Evolutionary conservation across 441 rosid species (phyloP).

Genomic region (Erysimum cheiri): DNA sequence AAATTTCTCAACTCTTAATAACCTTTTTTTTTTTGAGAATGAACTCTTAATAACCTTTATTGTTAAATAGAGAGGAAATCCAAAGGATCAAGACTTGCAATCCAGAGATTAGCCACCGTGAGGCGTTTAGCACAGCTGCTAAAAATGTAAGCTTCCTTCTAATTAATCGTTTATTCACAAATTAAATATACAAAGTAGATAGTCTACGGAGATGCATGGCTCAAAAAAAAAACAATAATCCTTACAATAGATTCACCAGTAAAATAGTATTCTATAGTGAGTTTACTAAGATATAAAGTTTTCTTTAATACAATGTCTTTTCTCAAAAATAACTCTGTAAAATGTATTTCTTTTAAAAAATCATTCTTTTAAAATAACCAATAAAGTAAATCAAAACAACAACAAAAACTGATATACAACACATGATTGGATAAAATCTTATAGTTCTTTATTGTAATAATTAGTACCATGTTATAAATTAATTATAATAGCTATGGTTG

Average conservation of each 20-base stretch:
- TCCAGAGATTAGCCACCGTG: slow-evolving; percentile 95
- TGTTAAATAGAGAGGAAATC: slow-evolving; percentile 79
- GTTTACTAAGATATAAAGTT: neutral
- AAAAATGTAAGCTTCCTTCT: slow-evolving; percentile 76
- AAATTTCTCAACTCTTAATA: neutral
- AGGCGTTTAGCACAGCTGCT: slow-evolving; percentile 98
- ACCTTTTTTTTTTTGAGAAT: too few relatives aligned
- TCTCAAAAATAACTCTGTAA: neutral
- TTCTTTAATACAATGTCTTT: neutral
- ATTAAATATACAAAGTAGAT: neutral
- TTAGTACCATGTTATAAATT: neutral
- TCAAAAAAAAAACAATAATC: neutral
- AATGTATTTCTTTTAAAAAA: neutral
- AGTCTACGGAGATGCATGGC: neutral
- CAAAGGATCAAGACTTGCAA: slow-evolving; percentile 95
- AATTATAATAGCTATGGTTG: slow-evolving; percentile 14
- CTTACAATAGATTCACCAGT: slow-evolving; percentile 2
- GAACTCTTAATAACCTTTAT: neutral
- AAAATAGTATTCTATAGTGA: neutral
- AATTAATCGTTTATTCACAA: neutral
- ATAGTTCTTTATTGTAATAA: neutral
- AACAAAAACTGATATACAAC: slow-evolving; percentile 2
- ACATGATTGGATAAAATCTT: neutral
- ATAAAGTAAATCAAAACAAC: neutral
- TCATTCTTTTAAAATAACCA: neutral